Evolutionary conservation across 2,329 filamentous ascomycete genomes (phyloP).

Genomic region (Aschersonia sp.): DNA sequence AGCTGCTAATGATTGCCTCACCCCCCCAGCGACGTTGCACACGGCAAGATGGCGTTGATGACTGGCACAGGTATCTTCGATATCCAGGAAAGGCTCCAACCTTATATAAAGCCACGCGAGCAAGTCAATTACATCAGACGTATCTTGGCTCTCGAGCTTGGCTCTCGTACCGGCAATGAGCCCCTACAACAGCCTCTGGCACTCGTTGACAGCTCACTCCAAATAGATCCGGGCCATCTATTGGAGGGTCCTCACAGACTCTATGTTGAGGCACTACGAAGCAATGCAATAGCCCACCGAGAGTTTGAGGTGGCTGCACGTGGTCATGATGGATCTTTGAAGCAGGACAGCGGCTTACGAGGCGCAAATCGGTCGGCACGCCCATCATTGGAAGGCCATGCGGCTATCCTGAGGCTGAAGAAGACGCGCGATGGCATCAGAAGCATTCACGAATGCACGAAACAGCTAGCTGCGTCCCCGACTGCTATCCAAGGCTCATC

Average conservation of each 20-base stretch:
- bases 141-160: constrained; percentile 38
- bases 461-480: constrained; percentile 34
- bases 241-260: constrained; percentile 34
- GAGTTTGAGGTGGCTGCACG: constrained; percentile 27
- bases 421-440: constrained; percentile 35
- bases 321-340: constrained; percentile 1
- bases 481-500: constrained; percentile 34
- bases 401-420: constrained; percentile 34
- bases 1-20: no score
- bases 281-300: constrained; percentile 23
- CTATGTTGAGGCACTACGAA: constrained; percentile 38
- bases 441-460: constrained; percentile 35
- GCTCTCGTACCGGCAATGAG: constrained; percentile 28
- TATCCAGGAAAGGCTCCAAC: constrained; percentile 29
- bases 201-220: constrained; percentile 25
- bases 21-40: no score
- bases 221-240: constrained; percentile 19
- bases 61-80: constrained; percentile 15
- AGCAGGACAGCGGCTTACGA: constrained; percentile 1
- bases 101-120: constrained; percentile 41
- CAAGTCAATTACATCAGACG: constrained; percentile 41
- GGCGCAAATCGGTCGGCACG: not conserved
- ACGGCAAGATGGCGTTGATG: not conserved
- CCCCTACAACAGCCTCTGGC: constrained; percentile 30
- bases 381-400: constrained; percentile 30